Percentiles rank a stretch among this genome's conserved stretches.
phyloP scores from a whole-genome alignment of 495 filamentous ascomycete species.

The Lasiosphaeria ovina region DNA sequence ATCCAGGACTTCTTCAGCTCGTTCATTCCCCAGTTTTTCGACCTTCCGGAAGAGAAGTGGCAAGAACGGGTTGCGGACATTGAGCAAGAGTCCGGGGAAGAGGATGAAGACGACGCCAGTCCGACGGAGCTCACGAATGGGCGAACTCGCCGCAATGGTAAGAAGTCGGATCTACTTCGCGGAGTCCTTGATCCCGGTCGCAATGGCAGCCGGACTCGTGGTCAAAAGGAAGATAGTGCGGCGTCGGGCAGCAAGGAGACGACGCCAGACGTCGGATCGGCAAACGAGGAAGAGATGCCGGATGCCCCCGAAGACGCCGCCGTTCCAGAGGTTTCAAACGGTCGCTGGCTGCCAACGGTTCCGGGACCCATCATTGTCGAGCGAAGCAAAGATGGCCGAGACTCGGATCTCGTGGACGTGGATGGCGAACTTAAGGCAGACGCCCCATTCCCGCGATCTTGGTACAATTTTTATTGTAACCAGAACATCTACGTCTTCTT shows the following conservation, averaged over 20 bases:
- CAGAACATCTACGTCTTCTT: conserved; percentile 90
- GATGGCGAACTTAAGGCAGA: conserved; percentile 72
- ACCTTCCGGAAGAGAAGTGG: conserved; percentile 71
- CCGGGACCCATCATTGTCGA: conserved; percentile 48
- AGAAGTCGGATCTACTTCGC: conserved; percentile 77
- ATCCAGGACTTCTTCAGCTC: conserved; percentile 81
- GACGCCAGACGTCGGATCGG: conserved; percentile 76
- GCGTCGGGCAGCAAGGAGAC: conserved; percentile 76
- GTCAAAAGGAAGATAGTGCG: conserved; percentile 71
- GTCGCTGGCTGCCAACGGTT: conserved; percentile 52
- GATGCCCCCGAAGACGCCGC: conserved; percentile 48
- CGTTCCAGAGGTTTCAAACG: conserved; percentile 51
- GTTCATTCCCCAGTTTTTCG: conserved; percentile 88
- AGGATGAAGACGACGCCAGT: conserved; percentile 67
- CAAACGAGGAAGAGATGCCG: conserved; percentile 63
- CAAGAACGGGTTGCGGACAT: conserved; percentile 73
- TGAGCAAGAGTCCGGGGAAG: conserved; percentile 58
- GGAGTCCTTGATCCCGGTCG: conserved; percentile 78
- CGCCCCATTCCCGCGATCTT: conserved; percentile 71
- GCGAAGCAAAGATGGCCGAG: conserved; percentile 35
- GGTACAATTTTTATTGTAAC: conserved; percentile 86
- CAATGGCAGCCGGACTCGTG: conserved; percentile 57
- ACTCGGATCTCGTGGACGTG: conserved; percentile 37
- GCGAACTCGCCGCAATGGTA: conserved; percentile 66
- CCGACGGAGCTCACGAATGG: conserved; percentile 55